These are phyloP conservation scores for Colletotrichum truncatum DNA, from an alignment of 2,329 filamentous ascomycete genomes.

Conservation along the genomic window DNA sequence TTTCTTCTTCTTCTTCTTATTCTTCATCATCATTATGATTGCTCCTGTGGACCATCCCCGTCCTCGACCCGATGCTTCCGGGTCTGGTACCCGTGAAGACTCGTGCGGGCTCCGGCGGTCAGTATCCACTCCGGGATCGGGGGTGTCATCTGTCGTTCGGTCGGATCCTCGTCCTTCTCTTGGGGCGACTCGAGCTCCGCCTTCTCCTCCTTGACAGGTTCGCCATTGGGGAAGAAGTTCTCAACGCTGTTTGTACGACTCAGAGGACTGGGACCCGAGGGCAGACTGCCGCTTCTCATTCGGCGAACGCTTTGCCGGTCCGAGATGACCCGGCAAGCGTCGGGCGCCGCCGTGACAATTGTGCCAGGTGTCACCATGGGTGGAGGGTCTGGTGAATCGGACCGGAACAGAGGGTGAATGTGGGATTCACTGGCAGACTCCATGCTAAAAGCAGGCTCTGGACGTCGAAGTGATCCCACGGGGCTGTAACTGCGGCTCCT, in stretches of 20 bases:
- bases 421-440: constrained; percentile 67
- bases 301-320: constrained; percentile 61
- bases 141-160: constrained; percentile 62
- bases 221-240: constrained; percentile 43
- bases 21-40: constrained; percentile 31
- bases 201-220: constrained; percentile 36
- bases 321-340: constrained; percentile 71
- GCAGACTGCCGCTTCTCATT: constrained; percentile 65
- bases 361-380: constrained; percentile 75
- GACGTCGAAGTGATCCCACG: constrained; percentile 51
- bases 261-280: constrained; percentile 57
- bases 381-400: constrained; percentile 74
- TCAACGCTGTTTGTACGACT: constrained; percentile 60
- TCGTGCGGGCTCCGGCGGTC: constrained; percentile 59
- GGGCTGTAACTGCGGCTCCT: constrained; percentile 65
- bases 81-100: constrained; percentile 56
- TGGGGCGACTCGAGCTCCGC: constrained; percentile 32
- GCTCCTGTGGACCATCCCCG: constrained; percentile 33
- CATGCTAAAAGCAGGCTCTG: constrained; percentile 39
- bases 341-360: constrained; percentile 74
- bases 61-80: constrained; percentile 41
- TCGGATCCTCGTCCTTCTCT: constrained; percentile 27
- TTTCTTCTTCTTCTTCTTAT: neutral
- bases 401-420: constrained; percentile 82
- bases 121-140: constrained; percentile 71